Evolutionary conservation across 2,329 filamentous ascomycete genomes (phyloP).

Genomic region (Myriangium duriaei): DNA sequence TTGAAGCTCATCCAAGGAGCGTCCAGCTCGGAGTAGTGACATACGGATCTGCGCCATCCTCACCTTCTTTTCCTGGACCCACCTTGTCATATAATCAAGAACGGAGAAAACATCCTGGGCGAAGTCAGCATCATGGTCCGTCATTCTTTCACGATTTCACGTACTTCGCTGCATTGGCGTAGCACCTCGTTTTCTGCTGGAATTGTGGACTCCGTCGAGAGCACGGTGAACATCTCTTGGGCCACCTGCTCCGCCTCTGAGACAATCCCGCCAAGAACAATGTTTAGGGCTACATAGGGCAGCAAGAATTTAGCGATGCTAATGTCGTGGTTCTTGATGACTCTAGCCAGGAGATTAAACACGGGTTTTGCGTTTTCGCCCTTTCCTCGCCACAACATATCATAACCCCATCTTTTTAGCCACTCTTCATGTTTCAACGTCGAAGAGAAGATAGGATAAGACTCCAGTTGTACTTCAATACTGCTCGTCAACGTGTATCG

Average conservation of each 20-base stretch:
- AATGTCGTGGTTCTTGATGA: conserved; percentile 75
- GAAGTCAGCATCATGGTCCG: conserved; percentile 1
- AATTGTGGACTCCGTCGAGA: conserved; percentile 50
- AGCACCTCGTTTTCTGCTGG: conserved; percentile 56
- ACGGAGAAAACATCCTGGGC: conserved; percentile 71
- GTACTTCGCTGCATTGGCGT: conserved; percentile 76
- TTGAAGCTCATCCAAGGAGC: conserved; percentile 35
- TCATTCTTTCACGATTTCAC: conserved; percentile 16
- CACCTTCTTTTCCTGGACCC: conserved; percentile 68
- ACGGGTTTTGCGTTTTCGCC: conserved; percentile 62
- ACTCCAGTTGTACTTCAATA: conserved; percentile 17
- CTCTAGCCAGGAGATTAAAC: conserved; percentile 68
- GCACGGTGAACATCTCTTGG: conserved; percentile 60
- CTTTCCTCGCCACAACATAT: conserved; percentile 67
- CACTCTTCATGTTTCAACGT: conserved; percentile 63
- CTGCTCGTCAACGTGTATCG: conserved; percentile 56
- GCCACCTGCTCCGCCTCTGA: conserved; percentile 52
- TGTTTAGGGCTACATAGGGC: conserved; percentile 74
- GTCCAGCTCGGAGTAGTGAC: conserved; percentile 32
- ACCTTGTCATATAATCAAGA: conserved; percentile 82
- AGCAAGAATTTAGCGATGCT: conserved; percentile 79
- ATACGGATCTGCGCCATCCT: conserved; percentile 27
- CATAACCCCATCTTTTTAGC: conserved; percentile 68
- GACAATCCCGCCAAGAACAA: conserved; percentile 60
- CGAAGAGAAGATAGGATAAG: conserved; percentile 66